Evolutionary conservation across 495 filamentous ascomycete genomes (phyloP), one percentile per base, ranked within the genome.

Genomic region (Penicillium salamii): DNA sequence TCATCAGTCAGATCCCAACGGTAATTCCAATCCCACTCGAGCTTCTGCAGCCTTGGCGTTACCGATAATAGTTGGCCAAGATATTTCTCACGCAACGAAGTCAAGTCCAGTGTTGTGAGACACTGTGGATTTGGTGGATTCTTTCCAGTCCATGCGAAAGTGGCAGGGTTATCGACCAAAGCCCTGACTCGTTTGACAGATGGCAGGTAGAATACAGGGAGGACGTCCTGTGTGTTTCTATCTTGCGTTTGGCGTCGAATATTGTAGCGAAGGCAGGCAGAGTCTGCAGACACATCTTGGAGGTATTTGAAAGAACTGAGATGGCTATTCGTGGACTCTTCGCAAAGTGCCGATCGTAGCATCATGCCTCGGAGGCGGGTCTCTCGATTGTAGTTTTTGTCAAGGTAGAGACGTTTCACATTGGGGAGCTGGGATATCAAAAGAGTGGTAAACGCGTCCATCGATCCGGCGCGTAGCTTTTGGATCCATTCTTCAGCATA

Each of bases 61-160:
- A 39, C 20, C 14, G 45, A 48, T 23, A 48, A 39, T 8, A 48
- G 11, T 48, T 48, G 45, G 23, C 45, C 45, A 20, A 48, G 45
- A 48, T 36, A 33, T 1, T 31, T 31, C 23, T 48, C 45, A 19
- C 45, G 45, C 23, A 48, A 12, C 45, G 36, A 37, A 4, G 45
- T 38, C 45, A 48, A 48, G 33, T 48, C 45, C 33, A 48, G 45
- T 31, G 45, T 37, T 29, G 13, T 36, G 7, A 48, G 45, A 37
- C 32, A 38, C 12, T 11, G 36, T 48, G 45, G 45, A 48, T 48
- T 48, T 48, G 32, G 45, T 28, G 20, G 33, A 29, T 7, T 3
- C 26, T 38, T 38, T 19, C 33, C 45, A 2, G 45, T 20, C 45
- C 45, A 48, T 5, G 15, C 21, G 9, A 48, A 48, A n/a, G 45